These are phyloP conservation scores for Trichophaea hybrida DNA, from an alignment of 2,329 filamentous ascomycete species.

Conservation along the genomic window DNA sequence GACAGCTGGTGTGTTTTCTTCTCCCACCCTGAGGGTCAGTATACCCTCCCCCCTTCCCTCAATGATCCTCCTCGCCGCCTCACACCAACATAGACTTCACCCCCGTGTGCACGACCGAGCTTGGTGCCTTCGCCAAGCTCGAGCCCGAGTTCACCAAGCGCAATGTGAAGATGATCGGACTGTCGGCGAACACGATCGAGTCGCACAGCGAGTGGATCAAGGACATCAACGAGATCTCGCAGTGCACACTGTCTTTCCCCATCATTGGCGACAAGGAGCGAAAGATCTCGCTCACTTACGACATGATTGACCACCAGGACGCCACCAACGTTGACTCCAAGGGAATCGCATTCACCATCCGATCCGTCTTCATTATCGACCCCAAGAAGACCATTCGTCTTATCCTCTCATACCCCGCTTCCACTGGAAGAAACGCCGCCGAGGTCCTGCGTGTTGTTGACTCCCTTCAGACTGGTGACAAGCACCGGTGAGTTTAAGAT, in stretches of 20 bases:
- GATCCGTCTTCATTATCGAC: conserved; percentile 48
- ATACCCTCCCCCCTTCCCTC: not conserved
- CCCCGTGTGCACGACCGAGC: conserved; percentile 48
- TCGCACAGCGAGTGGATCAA: conserved; percentile 40
- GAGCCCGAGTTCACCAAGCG: conserved; percentile 50
- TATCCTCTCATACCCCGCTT: conserved; percentile 48
- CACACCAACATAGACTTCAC: conserved; percentile 34
- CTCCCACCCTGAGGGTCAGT: conserved; percentile 44
- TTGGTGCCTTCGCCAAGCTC: conserved; percentile 49
- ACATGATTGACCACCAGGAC: conserved; percentile 32
- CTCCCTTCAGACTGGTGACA: conserved; percentile 45
- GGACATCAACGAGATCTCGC: conserved; percentile 37
- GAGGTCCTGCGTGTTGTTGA: conserved; percentile 47
- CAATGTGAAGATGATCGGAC: conserved; percentile 47
- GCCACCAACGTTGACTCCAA: conserved; percentile 34
- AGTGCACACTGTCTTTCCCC: conserved; percentile 32
- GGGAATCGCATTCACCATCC: conserved; percentile 47
- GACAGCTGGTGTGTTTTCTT: conserved; percentile 57
- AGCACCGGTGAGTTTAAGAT: conserved; percentile 31
- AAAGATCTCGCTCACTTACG: conserved; percentile 33
- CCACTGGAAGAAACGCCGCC: conserved; percentile 43
- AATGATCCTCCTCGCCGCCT: not conserved
- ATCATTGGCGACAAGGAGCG: conserved; percentile 34
- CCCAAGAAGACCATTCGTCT: conserved; percentile 49
- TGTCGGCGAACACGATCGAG: conserved; percentile 45